Evolutionary conservation across 2,329 filamentous ascomycete genomes (phyloP), one percentile per base, ranked within the genome.

Genomic region (Microdochium trichocladiopsis): DNA sequence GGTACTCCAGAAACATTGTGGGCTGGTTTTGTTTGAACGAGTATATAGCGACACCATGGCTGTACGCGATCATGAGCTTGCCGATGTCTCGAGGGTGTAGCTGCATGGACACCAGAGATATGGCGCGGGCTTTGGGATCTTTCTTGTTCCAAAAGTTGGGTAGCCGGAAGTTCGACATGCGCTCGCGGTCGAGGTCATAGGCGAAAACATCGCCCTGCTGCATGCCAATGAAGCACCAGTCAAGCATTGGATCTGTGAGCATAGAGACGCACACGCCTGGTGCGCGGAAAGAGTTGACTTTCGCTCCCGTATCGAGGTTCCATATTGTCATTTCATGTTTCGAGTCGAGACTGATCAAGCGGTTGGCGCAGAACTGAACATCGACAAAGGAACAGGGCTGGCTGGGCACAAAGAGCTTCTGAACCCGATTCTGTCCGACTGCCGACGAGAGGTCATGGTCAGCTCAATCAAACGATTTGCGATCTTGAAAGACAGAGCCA

Each of bases 11-110:
- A 69, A 84, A 95, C 57, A 88, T 86, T 48, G 84, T 73, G 0
- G 90, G 78, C 54, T 85, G 79, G 63, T 91, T 92, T 66, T 95
- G 88, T 72, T 99, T 97, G 76, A 99, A 95, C 2, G 90, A 95
- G 70, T 95, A 99, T 55, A 94, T 80, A 48, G 90, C 90, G 5
- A 89, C 91, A 14, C 94, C 94, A 58, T 93, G 83, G 0, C 83
- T 83, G 67, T 97, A 99, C n/a, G 87, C 92, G 53, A 99, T 88
- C 53, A 99, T 72, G 24, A 99, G 76, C 62, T 90, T 91, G 4
- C 94, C 94, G 58, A 97, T 89, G 65, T 99, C 94, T 60, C 91
- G 81, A 2, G 94, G 92, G 63, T 97, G 94, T 60, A 97, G 78
- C 54, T 90, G 83, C 63, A 99, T 74, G 16, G 86, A 87, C 18